phyloP scores from a whole-genome alignment of 2,329 filamentous ascomycete species.

The Penicillium sp. region DNA sequence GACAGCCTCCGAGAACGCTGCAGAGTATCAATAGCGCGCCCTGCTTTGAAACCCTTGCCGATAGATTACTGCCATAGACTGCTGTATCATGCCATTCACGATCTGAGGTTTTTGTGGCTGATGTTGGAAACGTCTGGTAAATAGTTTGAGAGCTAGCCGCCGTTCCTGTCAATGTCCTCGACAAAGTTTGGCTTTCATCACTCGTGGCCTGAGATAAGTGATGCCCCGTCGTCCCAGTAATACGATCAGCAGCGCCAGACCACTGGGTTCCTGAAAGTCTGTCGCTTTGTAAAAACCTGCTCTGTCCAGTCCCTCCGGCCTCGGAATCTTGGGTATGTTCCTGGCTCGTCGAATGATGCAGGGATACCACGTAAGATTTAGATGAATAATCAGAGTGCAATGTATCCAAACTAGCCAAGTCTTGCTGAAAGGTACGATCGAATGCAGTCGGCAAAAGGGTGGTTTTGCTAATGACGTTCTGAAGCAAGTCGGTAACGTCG shows the following conservation, averaged over 20 bases:
- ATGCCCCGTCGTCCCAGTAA: background rate
- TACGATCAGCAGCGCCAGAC: background rate
- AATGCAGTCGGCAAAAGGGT: background rate
- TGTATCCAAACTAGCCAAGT: background rate
- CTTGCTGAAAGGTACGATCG: background rate
- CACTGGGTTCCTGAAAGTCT: background rate
- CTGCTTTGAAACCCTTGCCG: background rate
- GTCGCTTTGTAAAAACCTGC: background rate
- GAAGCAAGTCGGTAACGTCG: background rate
- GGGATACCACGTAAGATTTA: background rate
- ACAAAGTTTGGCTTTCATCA: background rate
- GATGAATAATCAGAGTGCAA: background rate
- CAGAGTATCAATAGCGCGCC: background rate
- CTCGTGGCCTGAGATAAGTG: background rate
- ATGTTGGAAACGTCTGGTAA: background rate
- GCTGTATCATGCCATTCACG: background rate
- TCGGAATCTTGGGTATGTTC: background rate
- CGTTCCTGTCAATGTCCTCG: background rate
- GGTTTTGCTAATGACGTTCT: too few relatives aligned
- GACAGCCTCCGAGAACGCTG: background rate
- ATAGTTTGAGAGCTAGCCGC: background rate
- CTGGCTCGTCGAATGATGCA: background rate
- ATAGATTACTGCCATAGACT: background rate
- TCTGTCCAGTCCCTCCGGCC: background rate
- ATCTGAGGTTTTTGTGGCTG: background rate